These are phyloP conservation scores for Dactylellina parvicollis DNA, from an alignment of 2,329 filamentous ascomycete genomes.

Conservation along the genomic window DNA sequence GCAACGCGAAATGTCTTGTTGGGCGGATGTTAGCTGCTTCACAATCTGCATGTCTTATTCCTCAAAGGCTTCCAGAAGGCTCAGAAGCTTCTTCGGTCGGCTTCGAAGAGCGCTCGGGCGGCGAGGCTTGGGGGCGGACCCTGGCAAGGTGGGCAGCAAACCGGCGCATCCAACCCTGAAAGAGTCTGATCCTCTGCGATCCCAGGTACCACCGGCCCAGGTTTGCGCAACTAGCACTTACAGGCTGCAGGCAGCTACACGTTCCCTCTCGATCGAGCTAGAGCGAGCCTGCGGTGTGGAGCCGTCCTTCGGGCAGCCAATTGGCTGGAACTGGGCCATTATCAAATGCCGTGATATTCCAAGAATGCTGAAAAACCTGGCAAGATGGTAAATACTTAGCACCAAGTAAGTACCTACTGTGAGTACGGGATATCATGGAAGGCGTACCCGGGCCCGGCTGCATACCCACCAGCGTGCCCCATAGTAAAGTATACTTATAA, in stretches of 20 bases:
- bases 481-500: no score
- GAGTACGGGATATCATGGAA: slow-evolving; percentile 30
- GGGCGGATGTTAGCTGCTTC: slow-evolving; percentile 48
- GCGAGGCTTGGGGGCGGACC: slow-evolving; percentile 27
- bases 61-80: slow-evolving; percentile 51
- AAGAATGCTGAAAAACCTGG: slow-evolving; percentile 31
- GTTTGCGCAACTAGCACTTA: slow-evolving; percentile 54
- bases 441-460: slow-evolving; percentile 36
- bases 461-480: slow-evolving; percentile 18
- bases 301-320: slow-evolving; percentile 21
- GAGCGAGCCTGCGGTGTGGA: slow-evolving; percentile 25
- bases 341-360: slow-evolving; percentile 14
- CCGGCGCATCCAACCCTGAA: slow-evolving; percentile 31
- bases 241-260: slow-evolving; percentile 44
- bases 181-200: slow-evolving; percentile 25
- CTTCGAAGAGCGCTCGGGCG: slow-evolving; percentile 49
- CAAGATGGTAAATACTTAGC: slow-evolving; percentile 14
- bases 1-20: slow-evolving; percentile 41
- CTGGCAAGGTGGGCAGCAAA: slow-evolving; percentile 49
- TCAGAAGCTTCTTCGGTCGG: slow-evolving; percentile 41
- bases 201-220: slow-evolving; percentile 41
- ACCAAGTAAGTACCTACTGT: no score
- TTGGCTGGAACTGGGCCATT: slow-evolving; percentile 17
- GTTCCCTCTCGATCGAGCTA: slow-evolving; percentile 39
- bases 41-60: slow-evolving; percentile 53